A percentile compares a stretch with the other conserved stretches of the same genome.
These are phyloP conservation scores for Pseudocercospora cruenta DNA, from an alignment of 2,329 filamentous ascomycete species.

Conservation along the genomic window DNA sequence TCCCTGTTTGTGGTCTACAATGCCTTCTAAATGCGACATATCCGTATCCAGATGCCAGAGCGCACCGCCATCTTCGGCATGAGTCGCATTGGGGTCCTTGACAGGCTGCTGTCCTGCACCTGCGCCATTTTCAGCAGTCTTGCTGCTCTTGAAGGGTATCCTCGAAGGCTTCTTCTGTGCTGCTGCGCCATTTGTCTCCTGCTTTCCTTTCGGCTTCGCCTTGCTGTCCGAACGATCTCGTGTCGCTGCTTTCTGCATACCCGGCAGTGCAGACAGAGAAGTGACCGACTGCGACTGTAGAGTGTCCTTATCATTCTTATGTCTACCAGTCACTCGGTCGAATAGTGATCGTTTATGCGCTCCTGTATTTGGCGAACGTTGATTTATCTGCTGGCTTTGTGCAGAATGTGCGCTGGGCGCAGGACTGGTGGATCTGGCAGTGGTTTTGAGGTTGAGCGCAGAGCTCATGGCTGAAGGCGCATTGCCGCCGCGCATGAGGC, in stretches of 20 bases:
- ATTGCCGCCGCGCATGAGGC: conserved; percentile 58
- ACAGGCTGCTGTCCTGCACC: conserved; percentile 42
- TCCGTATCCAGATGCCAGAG: conserved; percentile 85
- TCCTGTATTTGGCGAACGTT: conserved; percentile 59
- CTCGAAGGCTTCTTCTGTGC: conserved; percentile 41
- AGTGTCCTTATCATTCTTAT: conserved; percentile 50
- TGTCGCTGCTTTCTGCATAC: conserved; percentile 38
- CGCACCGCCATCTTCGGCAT: conserved; percentile 42
- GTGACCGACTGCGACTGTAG: conserved; percentile 48
- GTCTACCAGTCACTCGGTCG: conserved; percentile 56
- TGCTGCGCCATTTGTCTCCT: conserved; percentile 25
- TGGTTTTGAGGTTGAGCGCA: conserved; percentile 52
- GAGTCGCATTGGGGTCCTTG: conserved; percentile 48
- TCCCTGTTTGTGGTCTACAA: conserved; percentile 66
- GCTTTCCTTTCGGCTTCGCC: conserved; percentile 28
- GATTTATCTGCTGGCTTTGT: conserved; percentile 52
- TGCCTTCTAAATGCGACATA: conserved; percentile 87
- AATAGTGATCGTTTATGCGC: conserved; percentile 57
- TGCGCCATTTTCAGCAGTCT: conserved; percentile 50
- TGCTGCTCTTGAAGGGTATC: conserved; percentile 57
- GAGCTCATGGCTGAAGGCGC: conserved; percentile 52
- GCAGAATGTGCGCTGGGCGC: conserved; percentile 74
- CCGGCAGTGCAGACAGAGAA: conserved; percentile 32
- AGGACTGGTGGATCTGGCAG: conserved; percentile 74
- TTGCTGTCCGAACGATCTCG: conserved; percentile 33